Conservation (phyloP, 768 basidiomycete genomes). For the Suillus placidus region DNA sequence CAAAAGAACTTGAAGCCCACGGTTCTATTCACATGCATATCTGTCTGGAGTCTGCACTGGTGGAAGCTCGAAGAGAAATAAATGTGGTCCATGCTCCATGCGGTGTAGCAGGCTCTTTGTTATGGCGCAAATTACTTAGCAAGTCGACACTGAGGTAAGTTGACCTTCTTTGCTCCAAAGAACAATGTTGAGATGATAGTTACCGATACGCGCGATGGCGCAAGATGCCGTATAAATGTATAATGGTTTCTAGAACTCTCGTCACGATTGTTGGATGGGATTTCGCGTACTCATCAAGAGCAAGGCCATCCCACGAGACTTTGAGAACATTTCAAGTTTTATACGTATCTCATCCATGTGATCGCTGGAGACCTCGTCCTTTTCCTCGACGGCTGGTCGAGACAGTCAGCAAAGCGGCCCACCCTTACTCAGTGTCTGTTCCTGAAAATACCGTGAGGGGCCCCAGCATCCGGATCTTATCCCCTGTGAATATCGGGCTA, state of each 20-base stretch:
- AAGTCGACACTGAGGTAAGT: neutral
- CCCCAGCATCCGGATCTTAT: neutral
- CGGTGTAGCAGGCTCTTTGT: neutral
- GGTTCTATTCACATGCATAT: neutral
- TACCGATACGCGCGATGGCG: neutral
- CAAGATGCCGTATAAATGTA: neutral
- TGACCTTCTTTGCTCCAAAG: neutral
- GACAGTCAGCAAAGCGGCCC: neutral
- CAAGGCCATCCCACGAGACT: neutral
- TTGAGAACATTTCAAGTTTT: neutral
- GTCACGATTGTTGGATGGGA: neutral
- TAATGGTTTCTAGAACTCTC: neutral
- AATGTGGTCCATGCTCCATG: neutral
- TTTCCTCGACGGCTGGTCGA: neutral
- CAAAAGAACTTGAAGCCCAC: neutral
- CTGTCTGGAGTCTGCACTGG: neutral
- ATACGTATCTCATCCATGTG: neutral
- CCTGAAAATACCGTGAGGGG: neutral
- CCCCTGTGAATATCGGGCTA: neutral
- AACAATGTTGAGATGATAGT: neutral
- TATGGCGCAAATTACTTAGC: neutral
- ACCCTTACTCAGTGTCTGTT: neutral
- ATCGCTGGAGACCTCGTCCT: neutral
- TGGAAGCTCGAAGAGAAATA: neutral
- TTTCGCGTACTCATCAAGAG: neutral